phyloP scores from a whole-genome alignment of 2,329 filamentous ascomycete genomes.

The Aciculosporium take region DNA sequence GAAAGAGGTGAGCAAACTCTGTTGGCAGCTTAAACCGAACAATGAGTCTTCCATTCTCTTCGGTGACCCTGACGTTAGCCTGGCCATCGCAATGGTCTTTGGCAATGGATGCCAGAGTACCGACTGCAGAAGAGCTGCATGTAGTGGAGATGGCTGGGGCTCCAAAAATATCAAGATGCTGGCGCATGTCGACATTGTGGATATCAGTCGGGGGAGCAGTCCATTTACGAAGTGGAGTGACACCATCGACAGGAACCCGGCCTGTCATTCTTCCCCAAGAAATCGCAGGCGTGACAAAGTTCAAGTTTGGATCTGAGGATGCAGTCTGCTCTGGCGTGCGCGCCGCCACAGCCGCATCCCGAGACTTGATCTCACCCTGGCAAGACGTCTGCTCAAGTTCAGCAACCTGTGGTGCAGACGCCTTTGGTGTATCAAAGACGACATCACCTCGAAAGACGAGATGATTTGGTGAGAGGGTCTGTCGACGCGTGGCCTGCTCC shows the following conservation, averaged over 20 bases:
- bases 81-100: conserved; percentile 14
- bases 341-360: neutral
- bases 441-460: conserved; percentile 4
- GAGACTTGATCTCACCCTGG: neutral
- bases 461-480: conserved; percentile 17
- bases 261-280: conserved; percentile 9
- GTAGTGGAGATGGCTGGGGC: conserved; percentile 8
- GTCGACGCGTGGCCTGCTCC: conserved; percentile 12
- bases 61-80: conserved; percentile 17
- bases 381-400: neutral
- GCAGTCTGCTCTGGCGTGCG: conserved; percentile 2
- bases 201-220: conserved; percentile 10
- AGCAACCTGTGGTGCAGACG: neutral
- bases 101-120: conserved; percentile 15
- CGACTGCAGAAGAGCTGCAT: conserved; percentile 9
- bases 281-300: conserved; percentile 7
- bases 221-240: conserved; percentile 3
- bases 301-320: neutral
- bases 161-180: conserved; percentile 22
- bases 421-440: neutral
- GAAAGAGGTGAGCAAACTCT: conserved; percentile 17
- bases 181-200: conserved; percentile 21
- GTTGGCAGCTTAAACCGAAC: conserved; percentile 25
- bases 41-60: conserved; percentile 18
- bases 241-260: conserved; percentile 1